Evolutionary conservation across 2,329 filamentous ascomycete genomes (phyloP).

Genomic region (Fusarium sp.): DNA sequence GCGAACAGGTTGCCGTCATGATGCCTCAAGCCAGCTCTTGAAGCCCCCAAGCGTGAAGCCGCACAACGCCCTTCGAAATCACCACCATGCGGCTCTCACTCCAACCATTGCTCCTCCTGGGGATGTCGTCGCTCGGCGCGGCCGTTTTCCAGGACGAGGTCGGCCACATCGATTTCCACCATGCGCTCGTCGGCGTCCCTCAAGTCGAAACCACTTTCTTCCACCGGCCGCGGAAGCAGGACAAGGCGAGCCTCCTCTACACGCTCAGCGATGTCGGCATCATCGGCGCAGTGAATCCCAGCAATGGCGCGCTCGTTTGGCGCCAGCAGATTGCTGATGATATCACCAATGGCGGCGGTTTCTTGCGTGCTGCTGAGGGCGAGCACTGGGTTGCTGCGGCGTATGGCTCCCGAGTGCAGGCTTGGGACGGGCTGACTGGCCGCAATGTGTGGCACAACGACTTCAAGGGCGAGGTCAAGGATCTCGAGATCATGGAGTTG

Average conservation of each 20-base stretch:
- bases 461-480: constrained; percentile 67
- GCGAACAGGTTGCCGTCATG: constrained; percentile 44
- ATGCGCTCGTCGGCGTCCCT: constrained; percentile 85
- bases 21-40: constrained; percentile 36
- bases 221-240: constrained; percentile 82
- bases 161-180: constrained; percentile 90
- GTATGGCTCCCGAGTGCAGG: constrained; percentile 72
- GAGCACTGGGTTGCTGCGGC: constrained; percentile 82
- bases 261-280: constrained; percentile 86
- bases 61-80: constrained; percentile 30
- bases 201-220: constrained; percentile 90
- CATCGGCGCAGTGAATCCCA: constrained; percentile 88
- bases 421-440: constrained; percentile 86
- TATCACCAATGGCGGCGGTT: constrained; percentile 56
- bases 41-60: constrained; percentile 41
- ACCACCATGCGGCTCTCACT: constrained; percentile 50
- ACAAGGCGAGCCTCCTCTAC: constrained; percentile 89
- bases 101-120: constrained; percentile 51
- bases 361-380: constrained; percentile 77
- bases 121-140: constrained; percentile 53
- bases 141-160: constrained; percentile 93
- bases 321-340: constrained; percentile 74
- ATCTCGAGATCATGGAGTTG: constrained; percentile 80
- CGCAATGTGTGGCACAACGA: constrained; percentile 77
- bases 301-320: constrained; percentile 86